Conservation (phyloP, 331 rosid species). For the Cydonia oblonga region DNA sequence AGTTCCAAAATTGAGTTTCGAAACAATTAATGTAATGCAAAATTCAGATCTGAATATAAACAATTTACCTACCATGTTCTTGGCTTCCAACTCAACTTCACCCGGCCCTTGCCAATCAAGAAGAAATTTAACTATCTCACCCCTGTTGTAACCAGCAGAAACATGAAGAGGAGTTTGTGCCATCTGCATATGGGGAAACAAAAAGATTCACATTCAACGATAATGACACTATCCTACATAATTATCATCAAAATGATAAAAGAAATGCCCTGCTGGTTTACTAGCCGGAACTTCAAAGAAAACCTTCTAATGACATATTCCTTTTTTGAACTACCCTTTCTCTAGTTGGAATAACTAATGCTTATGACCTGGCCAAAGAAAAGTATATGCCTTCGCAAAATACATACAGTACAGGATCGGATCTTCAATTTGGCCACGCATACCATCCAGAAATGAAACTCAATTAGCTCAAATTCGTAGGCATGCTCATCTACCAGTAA, state of each 20-base stretch:
- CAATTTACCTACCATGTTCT: slow-evolving; percentile 61
- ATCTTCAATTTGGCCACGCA: not conserved
- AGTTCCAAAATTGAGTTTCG: not conserved
- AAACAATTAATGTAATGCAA: not conserved
- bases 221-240: not conserved
- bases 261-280: not conserved
- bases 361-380: not conserved
- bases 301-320: not conserved
- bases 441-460: not conserved
- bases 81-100: slow-evolving; percentile 73
- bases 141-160: slow-evolving; percentile 70
- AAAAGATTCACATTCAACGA: not conserved
- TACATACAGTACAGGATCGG: not conserved
- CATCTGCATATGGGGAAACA: slow-evolving; percentile 54
- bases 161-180: slow-evolving; percentile 94
- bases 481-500: not conserved
- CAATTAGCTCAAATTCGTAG: not conserved
- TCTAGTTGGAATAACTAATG: not conserved
- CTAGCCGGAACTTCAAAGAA: not conserved
- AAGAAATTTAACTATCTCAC: slow-evolving; percentile 65
- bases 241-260: not conserved
- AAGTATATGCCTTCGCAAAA: not conserved
- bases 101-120: slow-evolving; percentile 67
- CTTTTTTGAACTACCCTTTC: not conserved
- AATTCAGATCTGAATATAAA: not conserved